Percentiles rank a stretch among this genome's conserved stretches.
These are phyloP conservation scores for Exophiala viscosa DNA, from an alignment of 2,329 filamentous ascomycete species.

Conservation along the genomic window DNA sequence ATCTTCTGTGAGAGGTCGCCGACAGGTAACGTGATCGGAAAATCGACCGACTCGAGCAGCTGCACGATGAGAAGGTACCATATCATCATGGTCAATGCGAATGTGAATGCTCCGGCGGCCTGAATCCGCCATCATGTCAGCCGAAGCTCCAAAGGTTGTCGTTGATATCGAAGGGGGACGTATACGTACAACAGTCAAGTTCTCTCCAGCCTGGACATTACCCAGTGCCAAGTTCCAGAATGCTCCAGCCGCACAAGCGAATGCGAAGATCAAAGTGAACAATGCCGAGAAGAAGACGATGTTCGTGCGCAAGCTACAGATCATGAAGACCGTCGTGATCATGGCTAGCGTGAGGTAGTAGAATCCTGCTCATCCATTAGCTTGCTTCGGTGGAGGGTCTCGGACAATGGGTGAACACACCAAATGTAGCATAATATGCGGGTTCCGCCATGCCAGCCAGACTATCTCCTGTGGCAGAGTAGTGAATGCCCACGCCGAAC, in stretches of 20 bases:
- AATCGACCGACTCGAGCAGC: constrained; percentile 54
- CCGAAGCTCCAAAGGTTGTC: background rate
- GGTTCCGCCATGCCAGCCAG: constrained; percentile 9
- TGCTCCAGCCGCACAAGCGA: constrained; percentile 8
- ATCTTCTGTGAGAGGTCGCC: constrained; percentile 54
- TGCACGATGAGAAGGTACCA: constrained; percentile 56
- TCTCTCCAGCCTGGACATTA: constrained; percentile 2
- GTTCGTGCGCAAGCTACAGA: constrained; percentile 62
- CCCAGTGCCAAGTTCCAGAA: constrained; percentile 14
- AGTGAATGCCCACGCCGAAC: constrained; percentile 10
- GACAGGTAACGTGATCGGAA: constrained; percentile 54
- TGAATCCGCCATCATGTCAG: background rate
- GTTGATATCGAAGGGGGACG: background rate
- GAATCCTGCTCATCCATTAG: constrained; percentile 5
- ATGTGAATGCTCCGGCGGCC: constrained; percentile 48
- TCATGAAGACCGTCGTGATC: constrained; percentile 9
- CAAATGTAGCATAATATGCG: constrained; percentile 14
- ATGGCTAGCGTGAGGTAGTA: constrained; percentile 13
- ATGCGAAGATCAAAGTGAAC: constrained; percentile 13
- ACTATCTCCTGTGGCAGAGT: constrained; percentile 4
- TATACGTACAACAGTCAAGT: constrained; percentile 8
- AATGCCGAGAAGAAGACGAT: constrained; percentile 54
- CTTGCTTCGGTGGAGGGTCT: background rate
- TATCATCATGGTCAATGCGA: constrained; percentile 48
- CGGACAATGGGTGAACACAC: constrained; percentile 1